These are phyloP conservation scores for Penicillium glabrum DNA, from an alignment of 2,329 filamentous ascomycete genomes.

Conservation along the genomic window DNA sequence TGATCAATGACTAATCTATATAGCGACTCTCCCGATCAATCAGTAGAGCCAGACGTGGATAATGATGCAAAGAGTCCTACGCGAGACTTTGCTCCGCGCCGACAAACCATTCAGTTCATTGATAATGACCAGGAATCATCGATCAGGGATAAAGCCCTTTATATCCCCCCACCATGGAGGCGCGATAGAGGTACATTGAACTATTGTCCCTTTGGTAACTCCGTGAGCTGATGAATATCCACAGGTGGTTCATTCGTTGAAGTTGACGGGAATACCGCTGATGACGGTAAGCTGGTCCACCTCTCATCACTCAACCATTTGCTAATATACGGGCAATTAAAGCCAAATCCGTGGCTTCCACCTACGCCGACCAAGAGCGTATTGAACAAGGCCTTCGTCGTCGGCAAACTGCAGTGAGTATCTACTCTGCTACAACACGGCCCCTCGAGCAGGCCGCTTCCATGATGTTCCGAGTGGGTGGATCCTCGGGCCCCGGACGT, in stretches of 20 bases:
- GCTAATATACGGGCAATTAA: too few relatives aligned
- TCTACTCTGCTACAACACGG: not conserved
- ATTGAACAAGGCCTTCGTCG: too few relatives aligned
- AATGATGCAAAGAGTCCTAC: too few relatives aligned
- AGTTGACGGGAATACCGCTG: not conserved
- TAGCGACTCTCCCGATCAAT: too few relatives aligned
- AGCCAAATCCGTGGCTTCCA: too few relatives aligned
- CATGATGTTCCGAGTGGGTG: not conserved
- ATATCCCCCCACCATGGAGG: not conserved
- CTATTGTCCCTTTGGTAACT: too few relatives aligned
- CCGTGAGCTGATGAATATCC: not conserved
- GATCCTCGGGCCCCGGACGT: not conserved
- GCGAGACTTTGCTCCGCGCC: too few relatives aligned
- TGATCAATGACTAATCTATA: too few relatives aligned
- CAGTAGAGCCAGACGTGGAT: too few relatives aligned
- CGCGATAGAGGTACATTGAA: not conserved
- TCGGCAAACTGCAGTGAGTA: too few relatives aligned
- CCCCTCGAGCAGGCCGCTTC: not conserved
- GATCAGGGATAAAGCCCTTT: not conserved
- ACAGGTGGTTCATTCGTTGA: not conserved
- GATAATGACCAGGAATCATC: not conserved
- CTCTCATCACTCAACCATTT: not conserved
- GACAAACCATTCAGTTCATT: not conserved
- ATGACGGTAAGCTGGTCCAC: not conserved
- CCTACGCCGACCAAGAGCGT: too few relatives aligned